A percentile compares a stretch with the other conserved stretches of the same genome.
Evolutionary conservation across 2,329 filamentous ascomycete species (phyloP).

Genomic region (Massarina eburnea): DNA sequence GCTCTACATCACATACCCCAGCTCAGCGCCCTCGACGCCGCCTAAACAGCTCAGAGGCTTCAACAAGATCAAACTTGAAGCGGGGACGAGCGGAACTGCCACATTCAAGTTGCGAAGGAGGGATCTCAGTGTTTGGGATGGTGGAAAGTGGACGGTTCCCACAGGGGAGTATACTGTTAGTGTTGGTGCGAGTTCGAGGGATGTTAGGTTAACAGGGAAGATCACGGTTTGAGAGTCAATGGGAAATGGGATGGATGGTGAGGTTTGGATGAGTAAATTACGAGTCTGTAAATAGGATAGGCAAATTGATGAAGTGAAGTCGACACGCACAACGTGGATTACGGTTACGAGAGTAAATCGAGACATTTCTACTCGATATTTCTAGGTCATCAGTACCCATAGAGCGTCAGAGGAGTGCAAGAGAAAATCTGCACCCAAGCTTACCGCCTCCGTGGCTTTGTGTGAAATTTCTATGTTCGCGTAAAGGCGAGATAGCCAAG

Average conservation of each 20-base stretch:
- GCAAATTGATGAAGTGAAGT: no score
- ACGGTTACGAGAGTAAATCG: no score
- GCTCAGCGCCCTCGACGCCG: conserved; percentile 27
- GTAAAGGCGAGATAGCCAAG: no score
- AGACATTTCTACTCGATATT: no score
- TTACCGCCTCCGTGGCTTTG: no score
- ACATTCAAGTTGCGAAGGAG: conserved; percentile 39
- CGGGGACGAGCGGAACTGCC: conserved; percentile 32
- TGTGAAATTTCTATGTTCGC: no score
- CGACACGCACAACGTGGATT: no score
- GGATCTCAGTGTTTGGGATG: conserved; percentile 43
- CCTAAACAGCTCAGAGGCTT: conserved; percentile 42
- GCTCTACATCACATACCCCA: conserved; percentile 41
- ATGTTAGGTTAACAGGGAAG: conserved; percentile 37
- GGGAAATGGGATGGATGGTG: neutral
- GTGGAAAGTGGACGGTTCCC: conserved; percentile 38
- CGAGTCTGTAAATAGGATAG: neutral
- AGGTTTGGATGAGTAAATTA: neutral
- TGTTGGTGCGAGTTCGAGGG: conserved; percentile 41
- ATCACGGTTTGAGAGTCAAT: conserved; percentile 27
- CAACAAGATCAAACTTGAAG: conserved; percentile 35
- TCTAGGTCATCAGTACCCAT: no score
- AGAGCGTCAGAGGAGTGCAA: no score
- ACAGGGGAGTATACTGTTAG: conserved; percentile 35
- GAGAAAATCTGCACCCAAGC: no score